Evolutionary conservation across 2,329 filamentous ascomycete genomes (phyloP), one percentile per base, ranked within the genome.

Genomic region (Colletotrichum scovillei): DNA sequence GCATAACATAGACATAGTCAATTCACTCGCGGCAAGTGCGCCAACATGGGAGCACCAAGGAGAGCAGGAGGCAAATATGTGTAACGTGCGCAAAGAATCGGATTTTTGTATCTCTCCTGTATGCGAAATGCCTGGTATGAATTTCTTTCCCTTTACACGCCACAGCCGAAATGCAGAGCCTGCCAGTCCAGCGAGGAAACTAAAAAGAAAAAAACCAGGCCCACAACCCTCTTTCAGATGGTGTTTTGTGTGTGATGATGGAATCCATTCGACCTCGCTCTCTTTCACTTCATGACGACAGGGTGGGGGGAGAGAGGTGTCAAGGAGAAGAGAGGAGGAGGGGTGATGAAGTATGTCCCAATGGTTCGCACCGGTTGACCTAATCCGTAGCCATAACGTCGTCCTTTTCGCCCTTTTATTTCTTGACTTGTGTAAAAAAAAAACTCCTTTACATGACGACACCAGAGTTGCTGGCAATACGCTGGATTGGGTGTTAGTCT

Each of bases 381-480:
- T 73, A 73, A 73, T 73, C 71, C 71, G 71, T 73, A 73, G 72
- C 72, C 74, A 72, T 74, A 74, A 71, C 71, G 72, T 74, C 73
- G 69, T 68, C 72, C 69, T 68, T 68, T 72, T 70, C 73, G 71
- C 73, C 68, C 70, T 69, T 73, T 74, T 73, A 63, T 59, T 74
- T 53, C 67, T 69, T 73, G 63, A 67, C 68, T 67, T 67, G 35
- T 59, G 49, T 76, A 73, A 67, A 74, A 72, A 74, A 72, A 73
- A 73, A 73, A 63, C 59, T 66, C 67, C 80, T 90, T 97, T 94
- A 99, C 97, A 99, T 99, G 86, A 99, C 97, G 84, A 99, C 97
- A 92, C 97, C 97, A 76, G 96, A 98, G 94, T 99, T 99, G 92
- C 92, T 95, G 87, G 97, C 97, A 88, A 98, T 98, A 98, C 96